Evolutionary conservation across 2,329 filamentous ascomycete genomes (phyloP).

Genomic region (Onygena corvina): DNA sequence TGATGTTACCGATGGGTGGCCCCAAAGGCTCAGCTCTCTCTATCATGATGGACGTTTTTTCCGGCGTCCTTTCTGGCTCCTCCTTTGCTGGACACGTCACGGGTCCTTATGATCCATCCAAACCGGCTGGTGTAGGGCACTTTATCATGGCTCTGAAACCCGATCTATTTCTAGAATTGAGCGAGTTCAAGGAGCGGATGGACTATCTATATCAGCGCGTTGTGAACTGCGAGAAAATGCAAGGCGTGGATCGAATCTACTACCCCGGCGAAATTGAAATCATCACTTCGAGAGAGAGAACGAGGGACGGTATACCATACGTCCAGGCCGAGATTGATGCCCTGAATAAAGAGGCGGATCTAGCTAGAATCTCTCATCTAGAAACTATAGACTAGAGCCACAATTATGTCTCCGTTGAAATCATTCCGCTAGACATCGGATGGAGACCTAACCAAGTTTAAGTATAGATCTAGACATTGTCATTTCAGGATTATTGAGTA

Average conservation of each 20-base stretch:
- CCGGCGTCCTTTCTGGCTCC: slow-evolving; percentile 60
- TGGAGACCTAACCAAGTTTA: background rate
- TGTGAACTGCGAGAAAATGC: slow-evolving; percentile 41
- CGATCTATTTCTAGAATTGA: slow-evolving; percentile 58
- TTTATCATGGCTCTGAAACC: slow-evolving; percentile 61
- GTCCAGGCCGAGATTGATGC: slow-evolving; percentile 37
- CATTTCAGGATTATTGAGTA: background rate
- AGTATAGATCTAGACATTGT: background rate
- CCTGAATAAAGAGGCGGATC: slow-evolving; percentile 41
- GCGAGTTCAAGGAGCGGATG: slow-evolving; percentile 54
- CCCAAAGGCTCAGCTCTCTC: slow-evolving; percentile 66
- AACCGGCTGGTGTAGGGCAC: slow-evolving; percentile 59
- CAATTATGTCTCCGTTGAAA: background rate
- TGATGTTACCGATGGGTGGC: slow-evolving; percentile 78
- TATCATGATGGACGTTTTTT: slow-evolving; percentile 86
- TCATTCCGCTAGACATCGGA: background rate
- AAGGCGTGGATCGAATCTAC: slow-evolving; percentile 44
- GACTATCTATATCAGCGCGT: slow-evolving; percentile 47
- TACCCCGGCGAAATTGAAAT: slow-evolving; percentile 49
- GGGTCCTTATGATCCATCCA: slow-evolving; percentile 60
- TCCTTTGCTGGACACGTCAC: slow-evolving; percentile 69
- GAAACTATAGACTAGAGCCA: background rate
- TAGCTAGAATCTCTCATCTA: slow-evolving; percentile 25
- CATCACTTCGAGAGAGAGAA: slow-evolving; percentile 34
- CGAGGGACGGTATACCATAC: slow-evolving; percentile 38